These are phyloP conservation scores for Russula vinacea DNA, from an alignment of 768 basidiomycete genomes.

Conservation along the genomic window DNA sequence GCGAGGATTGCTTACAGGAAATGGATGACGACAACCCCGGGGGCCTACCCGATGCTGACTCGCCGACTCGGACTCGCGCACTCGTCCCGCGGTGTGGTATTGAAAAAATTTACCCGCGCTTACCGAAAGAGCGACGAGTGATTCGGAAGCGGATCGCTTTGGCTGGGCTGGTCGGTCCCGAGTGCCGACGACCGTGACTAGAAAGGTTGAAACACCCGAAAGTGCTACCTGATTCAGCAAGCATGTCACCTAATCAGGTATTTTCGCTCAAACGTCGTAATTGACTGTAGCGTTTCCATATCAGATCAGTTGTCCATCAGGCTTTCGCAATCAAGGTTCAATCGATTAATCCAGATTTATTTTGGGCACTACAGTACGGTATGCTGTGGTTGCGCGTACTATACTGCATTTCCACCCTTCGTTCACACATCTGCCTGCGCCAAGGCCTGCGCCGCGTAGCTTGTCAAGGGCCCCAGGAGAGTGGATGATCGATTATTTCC, in stretches of 20 bases:
- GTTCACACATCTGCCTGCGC: not conserved
- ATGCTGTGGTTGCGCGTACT: too few species aligned
- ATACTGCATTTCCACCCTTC: not conserved
- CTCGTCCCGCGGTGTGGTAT: too few species aligned
- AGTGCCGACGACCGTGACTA: not conserved
- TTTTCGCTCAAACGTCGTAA: not conserved
- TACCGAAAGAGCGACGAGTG: not conserved
- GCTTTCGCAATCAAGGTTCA: not conserved
- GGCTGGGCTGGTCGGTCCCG: not conserved
- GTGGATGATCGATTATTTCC: not conserved
- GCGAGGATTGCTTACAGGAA: too few species aligned
- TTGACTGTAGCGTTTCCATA: not conserved
- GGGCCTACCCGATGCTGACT: too few species aligned
- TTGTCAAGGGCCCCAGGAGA: not conserved
- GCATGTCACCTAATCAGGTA: constrained; percentile 9
- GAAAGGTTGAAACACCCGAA: constrained; percentile 6
- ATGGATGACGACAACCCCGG: too few species aligned
- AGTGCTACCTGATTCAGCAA: constrained; percentile 8
- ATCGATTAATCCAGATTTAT: not conserved
- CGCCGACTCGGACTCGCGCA: too few species aligned
- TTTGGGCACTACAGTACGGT: not conserved
- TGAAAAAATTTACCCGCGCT: not conserved
- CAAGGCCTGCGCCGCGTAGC: not conserved
- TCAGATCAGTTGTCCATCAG: not conserved
- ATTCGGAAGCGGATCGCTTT: not conserved